These are phyloP conservation scores for Lentinula sp. DNA, from an alignment of 768 basidiomycete species.

Conservation along the genomic window DNA sequence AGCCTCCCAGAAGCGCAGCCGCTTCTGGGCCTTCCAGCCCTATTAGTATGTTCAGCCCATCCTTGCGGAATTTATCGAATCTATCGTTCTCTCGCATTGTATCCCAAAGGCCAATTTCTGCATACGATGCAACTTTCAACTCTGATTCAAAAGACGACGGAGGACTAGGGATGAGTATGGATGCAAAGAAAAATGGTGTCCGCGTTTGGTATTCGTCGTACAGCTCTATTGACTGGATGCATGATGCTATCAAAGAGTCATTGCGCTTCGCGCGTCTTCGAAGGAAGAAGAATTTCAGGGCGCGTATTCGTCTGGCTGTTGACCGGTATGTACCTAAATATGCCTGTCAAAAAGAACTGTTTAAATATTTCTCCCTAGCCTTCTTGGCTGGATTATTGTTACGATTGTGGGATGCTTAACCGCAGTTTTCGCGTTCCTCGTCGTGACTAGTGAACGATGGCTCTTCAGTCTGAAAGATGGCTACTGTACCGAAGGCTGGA, in stretches of 20 bases:
- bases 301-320: constrained; percentile 52
- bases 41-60: constrained; percentile 20
- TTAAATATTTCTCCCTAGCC: neutral
- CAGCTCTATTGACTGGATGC: constrained; percentile 93
- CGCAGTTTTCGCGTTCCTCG: constrained; percentile 80
- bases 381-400: constrained; percentile 82
- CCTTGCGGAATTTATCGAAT: constrained; percentile 28
- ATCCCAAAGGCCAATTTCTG: constrained; percentile 60
- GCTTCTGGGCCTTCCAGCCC: constrained; percentile 32
- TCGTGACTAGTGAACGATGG: constrained; percentile 82
- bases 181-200: constrained; percentile 76
- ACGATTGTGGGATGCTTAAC: constrained; percentile 84
- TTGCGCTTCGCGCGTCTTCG: constrained; percentile 71
- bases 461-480: constrained; percentile 93
- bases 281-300: constrained; percentile 62
- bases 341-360: neutral
- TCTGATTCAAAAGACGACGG: constrained; percentile 24
- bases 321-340: constrained; percentile 47
- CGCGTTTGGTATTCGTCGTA: constrained; percentile 89
- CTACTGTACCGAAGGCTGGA: constrained; percentile 67
- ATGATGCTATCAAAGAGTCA: constrained; percentile 94
- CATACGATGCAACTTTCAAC: constrained; percentile 56
- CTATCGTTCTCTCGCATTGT: constrained; percentile 34
- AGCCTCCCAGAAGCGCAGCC: constrained; percentile 22
- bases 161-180: constrained; percentile 36